Conservation (phyloP, 352 stramenopile genomes). For the Globisporangium abappressorium region DNA sequence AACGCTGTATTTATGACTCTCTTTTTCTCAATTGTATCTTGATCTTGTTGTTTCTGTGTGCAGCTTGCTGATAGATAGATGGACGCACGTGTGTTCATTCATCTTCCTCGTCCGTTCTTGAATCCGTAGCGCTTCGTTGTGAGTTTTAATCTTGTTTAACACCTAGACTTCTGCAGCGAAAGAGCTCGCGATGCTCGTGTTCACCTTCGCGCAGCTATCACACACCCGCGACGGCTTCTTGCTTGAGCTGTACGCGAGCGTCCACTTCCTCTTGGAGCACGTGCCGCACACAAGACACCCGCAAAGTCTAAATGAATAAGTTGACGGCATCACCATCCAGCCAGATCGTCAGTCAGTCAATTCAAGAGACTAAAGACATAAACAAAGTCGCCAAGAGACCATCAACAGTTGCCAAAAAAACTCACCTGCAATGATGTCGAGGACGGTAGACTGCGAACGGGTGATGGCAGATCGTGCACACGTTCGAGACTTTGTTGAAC, state of each 20-base stretch:
- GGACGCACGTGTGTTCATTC: not conserved
- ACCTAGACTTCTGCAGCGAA: constrained; percentile 18
- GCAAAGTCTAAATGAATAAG: constrained; percentile 48
- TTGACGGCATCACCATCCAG: not conserved
- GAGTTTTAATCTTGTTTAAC: not conserved
- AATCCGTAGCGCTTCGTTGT: not conserved
- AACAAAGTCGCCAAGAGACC: not conserved
- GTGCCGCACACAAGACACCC: constrained; percentile 79
- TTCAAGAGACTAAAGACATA: constrained; percentile 1
- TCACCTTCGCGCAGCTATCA: constrained; percentile 55
- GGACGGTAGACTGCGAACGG: constrained; percentile 82
- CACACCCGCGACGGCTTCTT: constrained; percentile 82
- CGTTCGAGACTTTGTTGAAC: constrained; percentile 84
- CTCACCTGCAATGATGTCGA: constrained; percentile 80
- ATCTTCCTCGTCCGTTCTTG: not conserved
- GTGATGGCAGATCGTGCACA: constrained; percentile 82
- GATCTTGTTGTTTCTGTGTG: not conserved
- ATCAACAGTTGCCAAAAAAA: not conserved
- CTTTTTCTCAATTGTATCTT: not conserved
- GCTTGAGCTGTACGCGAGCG: constrained; percentile 65
- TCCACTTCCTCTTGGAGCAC: constrained; percentile 80
- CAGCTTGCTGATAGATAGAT: not conserved
- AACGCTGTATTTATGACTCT: not conserved
- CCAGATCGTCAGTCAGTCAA: not conserved
- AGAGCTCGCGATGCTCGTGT: constrained; percentile 39